A percentile compares a stretch with the other conserved stretches of the same genome.
Conservation (phyloP, 2,329 filamentous ascomycete genomes). For the Epicoccum sorghinum region DNA sequence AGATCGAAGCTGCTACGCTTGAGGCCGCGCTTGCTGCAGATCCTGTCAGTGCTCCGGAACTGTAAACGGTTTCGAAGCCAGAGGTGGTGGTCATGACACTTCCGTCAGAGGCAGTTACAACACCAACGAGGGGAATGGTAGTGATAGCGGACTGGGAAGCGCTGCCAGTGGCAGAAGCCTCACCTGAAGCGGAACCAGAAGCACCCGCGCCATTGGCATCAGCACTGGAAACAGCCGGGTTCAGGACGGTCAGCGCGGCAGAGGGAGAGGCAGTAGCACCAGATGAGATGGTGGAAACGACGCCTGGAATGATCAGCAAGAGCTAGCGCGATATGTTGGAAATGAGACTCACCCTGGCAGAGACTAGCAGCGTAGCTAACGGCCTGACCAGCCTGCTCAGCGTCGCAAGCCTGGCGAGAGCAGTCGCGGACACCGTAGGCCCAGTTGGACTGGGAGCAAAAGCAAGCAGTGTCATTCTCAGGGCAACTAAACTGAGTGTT, state of each 20-base stretch:
- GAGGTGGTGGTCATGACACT: conserved; percentile 31
- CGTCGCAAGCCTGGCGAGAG: conserved; percentile 49
- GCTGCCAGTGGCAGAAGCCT: conserved; percentile 14
- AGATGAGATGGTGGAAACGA: background rate
- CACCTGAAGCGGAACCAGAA: conserved; percentile 15
- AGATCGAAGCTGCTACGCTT: conserved; percentile 19
- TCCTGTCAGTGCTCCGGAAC: conserved; percentile 16
- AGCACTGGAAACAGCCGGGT: conserved; percentile 26
- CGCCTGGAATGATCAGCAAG: conserved; percentile 4
- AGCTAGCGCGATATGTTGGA: background rate
- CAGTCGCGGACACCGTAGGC: conserved; percentile 57
- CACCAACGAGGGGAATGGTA: conserved; percentile 27
- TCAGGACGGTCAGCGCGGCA: conserved; percentile 30
- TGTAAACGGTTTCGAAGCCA: conserved; percentile 32
- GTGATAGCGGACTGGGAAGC: conserved; percentile 23
- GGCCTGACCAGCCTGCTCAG: conserved; percentile 33
- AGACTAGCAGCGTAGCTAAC: conserved; percentile 42
- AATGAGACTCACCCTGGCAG: conserved; percentile 38
- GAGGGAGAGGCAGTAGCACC: conserved; percentile 13
- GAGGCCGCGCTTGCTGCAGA: conserved; percentile 23
- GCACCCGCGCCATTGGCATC: conserved; percentile 9
- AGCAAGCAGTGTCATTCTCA: conserved; percentile 48
- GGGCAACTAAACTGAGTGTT: conserved; percentile 49
- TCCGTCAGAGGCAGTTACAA: conserved; percentile 28
- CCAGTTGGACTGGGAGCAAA: conserved; percentile 54